Conservation (phyloP, 345 rosid genomes). For the Eucalyptus melliodora region DNA sequence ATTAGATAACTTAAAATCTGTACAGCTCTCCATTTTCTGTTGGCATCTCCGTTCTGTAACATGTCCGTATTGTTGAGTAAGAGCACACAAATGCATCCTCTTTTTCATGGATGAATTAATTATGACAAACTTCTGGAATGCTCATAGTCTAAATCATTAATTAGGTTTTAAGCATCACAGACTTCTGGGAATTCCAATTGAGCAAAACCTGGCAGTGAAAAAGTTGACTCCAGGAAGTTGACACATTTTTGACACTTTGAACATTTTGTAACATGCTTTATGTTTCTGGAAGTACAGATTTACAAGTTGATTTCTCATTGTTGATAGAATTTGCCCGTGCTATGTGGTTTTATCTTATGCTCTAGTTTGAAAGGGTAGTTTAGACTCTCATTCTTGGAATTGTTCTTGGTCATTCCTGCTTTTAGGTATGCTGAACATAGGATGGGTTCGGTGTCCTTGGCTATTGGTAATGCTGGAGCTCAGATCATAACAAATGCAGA, state of each 20-base stretch:
- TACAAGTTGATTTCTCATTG: neutral
- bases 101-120: neutral
- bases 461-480: constrained; percentile 57
- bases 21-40: neutral
- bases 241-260: neutral
- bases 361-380: neutral
- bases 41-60: neutral
- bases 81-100: neutral
- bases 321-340: neutral
- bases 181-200: neutral
- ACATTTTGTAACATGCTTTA: neutral
- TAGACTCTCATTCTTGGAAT: neutral
- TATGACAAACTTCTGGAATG: neutral
- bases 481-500: constrained; percentile 52
- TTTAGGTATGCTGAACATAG: constrained; percentile 73
- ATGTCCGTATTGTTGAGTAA: neutral
- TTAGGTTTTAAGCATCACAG: neutral
- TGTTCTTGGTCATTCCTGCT: neutral
- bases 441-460: constrained; percentile 74
- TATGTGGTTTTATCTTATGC: neutral
- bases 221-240: neutral
- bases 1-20: neutral
- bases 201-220: neutral
- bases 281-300: neutral
- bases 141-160: neutral